Conservation (phyloP, 495 filamentous ascomycete species). For the Neurospora sp. region DNA sequence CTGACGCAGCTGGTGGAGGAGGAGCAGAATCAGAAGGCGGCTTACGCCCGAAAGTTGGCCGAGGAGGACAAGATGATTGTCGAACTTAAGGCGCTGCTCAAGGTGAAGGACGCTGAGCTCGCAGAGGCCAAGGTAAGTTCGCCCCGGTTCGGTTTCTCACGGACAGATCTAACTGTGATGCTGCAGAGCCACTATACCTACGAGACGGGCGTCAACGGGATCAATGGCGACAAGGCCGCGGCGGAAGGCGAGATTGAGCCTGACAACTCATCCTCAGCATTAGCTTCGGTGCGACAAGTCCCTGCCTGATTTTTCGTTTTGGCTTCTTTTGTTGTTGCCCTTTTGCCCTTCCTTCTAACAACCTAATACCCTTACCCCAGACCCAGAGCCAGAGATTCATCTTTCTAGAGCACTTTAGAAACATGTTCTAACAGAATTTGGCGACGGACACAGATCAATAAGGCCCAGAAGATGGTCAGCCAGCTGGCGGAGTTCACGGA, state of each 20-base stretch:
- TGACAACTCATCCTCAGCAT: constrained; percentile 44
- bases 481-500: constrained; percentile 38
- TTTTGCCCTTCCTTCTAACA: background rate
- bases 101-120: constrained; percentile 44
- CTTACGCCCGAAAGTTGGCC: constrained; percentile 21
- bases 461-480: constrained; percentile 32
- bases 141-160: background rate
- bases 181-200: constrained; percentile 33
- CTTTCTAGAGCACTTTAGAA: background rate
- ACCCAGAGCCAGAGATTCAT: background rate
- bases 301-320: constrained; percentile 26
- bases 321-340: background rate
- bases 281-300: constrained; percentile 46
- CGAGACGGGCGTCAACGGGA: constrained; percentile 7
- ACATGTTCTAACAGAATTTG: constrained; percentile 9
- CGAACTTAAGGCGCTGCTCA: constrained; percentile 36
- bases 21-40: constrained; percentile 32
- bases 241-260: constrained; percentile 43
- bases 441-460: constrained; percentile 34
- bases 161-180: background rate
- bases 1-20: constrained; percentile 40
- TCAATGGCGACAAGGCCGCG: constrained; percentile 17
- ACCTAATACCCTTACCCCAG: background rate
- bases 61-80: constrained; percentile 29
- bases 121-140: constrained; percentile 39